phyloP scores from a whole-genome alignment of 2,329 filamentous ascomycete species.

The Acarospora socialis region DNA sequence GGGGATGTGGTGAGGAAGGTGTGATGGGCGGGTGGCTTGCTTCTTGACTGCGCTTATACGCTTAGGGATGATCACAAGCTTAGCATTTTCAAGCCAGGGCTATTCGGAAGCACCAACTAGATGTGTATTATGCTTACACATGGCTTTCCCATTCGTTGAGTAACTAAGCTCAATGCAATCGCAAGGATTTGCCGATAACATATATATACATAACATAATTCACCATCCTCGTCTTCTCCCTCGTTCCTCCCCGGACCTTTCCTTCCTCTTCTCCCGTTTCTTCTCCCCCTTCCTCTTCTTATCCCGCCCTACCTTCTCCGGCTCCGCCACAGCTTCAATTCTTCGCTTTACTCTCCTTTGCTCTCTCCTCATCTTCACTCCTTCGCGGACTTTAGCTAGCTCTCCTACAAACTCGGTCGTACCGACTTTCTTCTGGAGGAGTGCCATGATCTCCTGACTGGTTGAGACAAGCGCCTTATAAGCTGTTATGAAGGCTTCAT shows the following conservation, averaged over 20 bases:
- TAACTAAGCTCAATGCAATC: too few relatives aligned
- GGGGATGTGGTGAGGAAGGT: too few relatives aligned
- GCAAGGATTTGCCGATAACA: too few relatives aligned
- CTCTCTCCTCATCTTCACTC: conserved; percentile 57
- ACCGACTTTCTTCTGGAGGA: conserved; percentile 74
- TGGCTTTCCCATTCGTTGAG: too few relatives aligned
- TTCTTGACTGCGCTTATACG: too few relatives aligned
- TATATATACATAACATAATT: conserved; percentile 6
- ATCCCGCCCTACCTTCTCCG: conserved; percentile 60
- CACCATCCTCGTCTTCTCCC: conserved; percentile 58
- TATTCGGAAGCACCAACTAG: too few relatives aligned
- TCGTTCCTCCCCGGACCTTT: conserved; percentile 58
- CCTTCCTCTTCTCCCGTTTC: conserved; percentile 72
- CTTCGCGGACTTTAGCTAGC: conserved; percentile 57
- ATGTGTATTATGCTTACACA: too few relatives aligned
- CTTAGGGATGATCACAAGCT: too few relatives aligned
- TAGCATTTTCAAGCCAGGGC: too few relatives aligned
- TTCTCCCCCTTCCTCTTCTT: conserved; percentile 75
- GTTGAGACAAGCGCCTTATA: conserved; percentile 59
- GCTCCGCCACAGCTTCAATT: conserved; percentile 71
- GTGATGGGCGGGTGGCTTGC: too few relatives aligned
- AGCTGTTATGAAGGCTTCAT: conserved; percentile 52
- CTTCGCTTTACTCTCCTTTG: conserved; percentile 70
- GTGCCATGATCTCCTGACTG: conserved; percentile 63
- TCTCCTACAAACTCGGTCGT: conserved; percentile 63